These are phyloP conservation scores for Clarireedia monteithiana DNA, from an alignment of 2,329 filamentous ascomycete species.

Conservation along the genomic window DNA sequence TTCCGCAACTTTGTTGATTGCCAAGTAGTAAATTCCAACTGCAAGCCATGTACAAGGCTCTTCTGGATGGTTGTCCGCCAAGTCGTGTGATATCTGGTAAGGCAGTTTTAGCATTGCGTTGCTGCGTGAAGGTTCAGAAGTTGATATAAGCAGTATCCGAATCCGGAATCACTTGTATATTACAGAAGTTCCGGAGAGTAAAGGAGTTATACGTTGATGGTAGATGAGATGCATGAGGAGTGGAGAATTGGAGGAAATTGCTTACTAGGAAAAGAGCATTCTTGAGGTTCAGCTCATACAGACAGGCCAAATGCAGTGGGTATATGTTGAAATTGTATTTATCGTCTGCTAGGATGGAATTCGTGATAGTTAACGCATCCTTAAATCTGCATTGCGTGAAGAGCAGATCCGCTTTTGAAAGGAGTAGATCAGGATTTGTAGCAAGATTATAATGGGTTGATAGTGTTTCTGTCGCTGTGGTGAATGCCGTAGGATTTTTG, in stretches of 20 bases:
- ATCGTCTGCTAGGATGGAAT: constrained; percentile 71
- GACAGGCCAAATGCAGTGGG: constrained; percentile 82
- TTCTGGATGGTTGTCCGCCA: constrained; percentile 84
- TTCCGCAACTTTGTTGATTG: constrained; percentile 83
- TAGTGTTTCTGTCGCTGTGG: constrained; percentile 78
- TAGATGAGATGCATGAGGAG: not conserved
- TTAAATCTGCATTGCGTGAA: constrained; percentile 94
- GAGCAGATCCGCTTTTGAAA: constrained; percentile 82
- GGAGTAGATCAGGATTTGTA: constrained; percentile 79
- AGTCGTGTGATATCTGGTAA: constrained; percentile 63
- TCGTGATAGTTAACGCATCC: constrained; percentile 77
- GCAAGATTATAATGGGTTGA: constrained; percentile 88
- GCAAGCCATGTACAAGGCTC: constrained; percentile 91
- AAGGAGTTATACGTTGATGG: too few relatives aligned
- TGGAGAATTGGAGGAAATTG: not conserved
- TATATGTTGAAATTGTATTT: constrained; percentile 86
- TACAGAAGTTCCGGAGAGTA: too few relatives aligned
- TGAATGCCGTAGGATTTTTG: constrained; percentile 75
- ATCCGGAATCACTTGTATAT: too few relatives aligned
- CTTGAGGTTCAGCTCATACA: constrained; percentile 80
- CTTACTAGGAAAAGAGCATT: constrained; percentile 71
- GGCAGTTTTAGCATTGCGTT: not conserved
- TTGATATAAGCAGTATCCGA: not conserved
- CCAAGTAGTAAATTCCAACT: constrained; percentile 90
- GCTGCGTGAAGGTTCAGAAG: not conserved